Evolutionary conservation across 306 rosid species (phyloP), one percentile per base, ranked within the genome.

Genomic region (Medicago arabica): DNA sequence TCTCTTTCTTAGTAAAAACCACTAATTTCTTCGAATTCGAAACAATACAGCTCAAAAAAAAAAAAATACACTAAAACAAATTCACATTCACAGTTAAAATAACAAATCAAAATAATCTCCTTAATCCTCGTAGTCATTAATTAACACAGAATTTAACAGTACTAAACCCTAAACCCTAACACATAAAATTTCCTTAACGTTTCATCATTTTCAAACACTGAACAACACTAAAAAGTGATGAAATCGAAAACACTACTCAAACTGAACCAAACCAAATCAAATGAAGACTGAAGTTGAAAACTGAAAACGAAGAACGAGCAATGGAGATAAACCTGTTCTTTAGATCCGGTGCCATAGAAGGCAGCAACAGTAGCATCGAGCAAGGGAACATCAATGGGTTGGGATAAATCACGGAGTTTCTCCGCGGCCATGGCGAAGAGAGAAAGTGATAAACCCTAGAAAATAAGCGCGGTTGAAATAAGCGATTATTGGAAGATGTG

Each of bases 291-390:
- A 34, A 61, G 44, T 31, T 31, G 41, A 15, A 34, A 0, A 14
- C 4, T 3, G 4, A 61, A 28, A 28, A 3, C 4, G 31, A 28
- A 28, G 31, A 28, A 28, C 31, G 0, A 28, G 31, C 31, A 28
- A 28, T 28, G 31, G 31, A 28, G 31, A 28, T 28, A 28, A 61
- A 90, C 99, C 97, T 96, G 96, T 78, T 90, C 98, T 78, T 89
- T 96, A 92, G 99, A 96, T 96, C 98, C 99, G 74, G 99, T 96
- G 83, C 99, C 99, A 78, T 96, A 96, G 86, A 96, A 96, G 80
- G 99, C 99, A 9, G 92, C 85, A n/a, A 96, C 99, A 71, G 99
- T 96, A 67, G 99, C 98, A 75, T 96, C 99, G 67, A 96, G 99
- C 65, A 90, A 58, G 2, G 85, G 77, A 9, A 96, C 99, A 44